Conservation (phyloP, 2,329 filamentous ascomycete genomes). For the Leptoxyphium fumago region DNA sequence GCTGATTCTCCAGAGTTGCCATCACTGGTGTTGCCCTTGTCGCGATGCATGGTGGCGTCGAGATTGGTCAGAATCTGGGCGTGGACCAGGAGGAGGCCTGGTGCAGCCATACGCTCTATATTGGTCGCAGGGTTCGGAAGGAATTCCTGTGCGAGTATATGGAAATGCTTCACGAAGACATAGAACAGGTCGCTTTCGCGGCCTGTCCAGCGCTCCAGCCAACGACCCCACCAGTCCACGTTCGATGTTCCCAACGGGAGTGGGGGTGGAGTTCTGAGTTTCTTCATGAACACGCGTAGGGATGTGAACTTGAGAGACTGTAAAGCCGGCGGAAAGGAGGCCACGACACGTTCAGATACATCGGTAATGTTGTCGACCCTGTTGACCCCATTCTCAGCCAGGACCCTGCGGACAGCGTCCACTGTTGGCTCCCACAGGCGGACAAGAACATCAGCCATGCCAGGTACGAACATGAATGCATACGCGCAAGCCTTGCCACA, state of each 20-base stretch:
- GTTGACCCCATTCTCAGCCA: conserved; percentile 50
- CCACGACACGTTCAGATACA: conserved; percentile 46
- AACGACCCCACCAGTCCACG: conserved; percentile 73
- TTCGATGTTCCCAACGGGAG: conserved; percentile 54
- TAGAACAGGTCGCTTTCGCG: conserved; percentile 82
- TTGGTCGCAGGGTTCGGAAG: conserved; percentile 32
- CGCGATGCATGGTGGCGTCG: conserved; percentile 71
- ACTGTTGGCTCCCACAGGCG: conserved; percentile 64
- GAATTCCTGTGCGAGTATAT: conserved; percentile 58
- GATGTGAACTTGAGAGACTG: conserved; percentile 46
- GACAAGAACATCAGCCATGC: conserved; percentile 68
- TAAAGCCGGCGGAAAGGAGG: conserved; percentile 54
- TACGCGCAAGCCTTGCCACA: conserved; percentile 84
- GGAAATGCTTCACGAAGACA: conserved; percentile 79
- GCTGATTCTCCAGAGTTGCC: conserved; percentile 17
- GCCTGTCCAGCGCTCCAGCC: conserved; percentile 75
- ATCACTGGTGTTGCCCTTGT: conserved; percentile 28
- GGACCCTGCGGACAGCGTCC: conserved; percentile 54
- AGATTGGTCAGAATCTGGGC: conserved; percentile 66
- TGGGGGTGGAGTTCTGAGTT: conserved; percentile 50
- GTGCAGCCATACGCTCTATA: conserved; percentile 48
- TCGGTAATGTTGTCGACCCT: conserved; percentile 35
- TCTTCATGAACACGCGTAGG: conserved; percentile 42
- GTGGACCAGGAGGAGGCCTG: conserved; percentile 67
- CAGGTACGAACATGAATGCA: conserved; percentile 83